Conservation (phyloP, 306 rosid genomes). For the Cucurbita ficifolia region DNA sequence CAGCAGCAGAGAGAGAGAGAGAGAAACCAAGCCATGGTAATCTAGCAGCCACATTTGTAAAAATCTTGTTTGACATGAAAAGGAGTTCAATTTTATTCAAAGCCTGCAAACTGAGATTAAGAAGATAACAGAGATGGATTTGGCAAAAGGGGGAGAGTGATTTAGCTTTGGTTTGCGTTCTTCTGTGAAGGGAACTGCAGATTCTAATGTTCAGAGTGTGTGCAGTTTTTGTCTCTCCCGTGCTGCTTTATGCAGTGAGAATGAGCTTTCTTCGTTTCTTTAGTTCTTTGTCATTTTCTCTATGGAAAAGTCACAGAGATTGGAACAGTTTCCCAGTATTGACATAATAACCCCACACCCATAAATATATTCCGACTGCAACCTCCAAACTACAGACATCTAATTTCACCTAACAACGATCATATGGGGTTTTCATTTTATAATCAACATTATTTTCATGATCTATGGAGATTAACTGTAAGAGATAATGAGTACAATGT, state of each 20-base stretch:
- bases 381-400: not conserved
- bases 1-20: not conserved
- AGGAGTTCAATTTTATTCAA: not conserved
- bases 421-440: not conserved
- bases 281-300: slow-evolving; percentile 59
- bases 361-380: not conserved
- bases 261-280: slow-evolving; percentile 64
- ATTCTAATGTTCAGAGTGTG: slow-evolving; percentile 42
- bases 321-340: slow-evolving; percentile 16
- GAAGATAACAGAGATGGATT: slow-evolving; percentile 1
- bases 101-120: slow-evolving; percentile 8
- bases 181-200: slow-evolving; percentile 46
- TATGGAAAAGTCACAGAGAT: slow-evolving; percentile 17
- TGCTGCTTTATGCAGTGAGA: slow-evolving; percentile 45
- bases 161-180: slow-evolving; percentile 25
- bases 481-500: not conserved
- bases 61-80: not conserved
- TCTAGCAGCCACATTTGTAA: not conserved
- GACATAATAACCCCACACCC: not conserved
- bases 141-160: slow-evolving; percentile 4
- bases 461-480: not conserved
- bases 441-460: not conserved
- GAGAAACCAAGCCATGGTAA: not conserved
- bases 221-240: slow-evolving; percentile 41
- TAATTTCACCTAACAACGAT: not conserved